phyloP scores from a whole-genome alignment of 1,139 yeast species.

The Arxiozyma heterogenica region DNA sequence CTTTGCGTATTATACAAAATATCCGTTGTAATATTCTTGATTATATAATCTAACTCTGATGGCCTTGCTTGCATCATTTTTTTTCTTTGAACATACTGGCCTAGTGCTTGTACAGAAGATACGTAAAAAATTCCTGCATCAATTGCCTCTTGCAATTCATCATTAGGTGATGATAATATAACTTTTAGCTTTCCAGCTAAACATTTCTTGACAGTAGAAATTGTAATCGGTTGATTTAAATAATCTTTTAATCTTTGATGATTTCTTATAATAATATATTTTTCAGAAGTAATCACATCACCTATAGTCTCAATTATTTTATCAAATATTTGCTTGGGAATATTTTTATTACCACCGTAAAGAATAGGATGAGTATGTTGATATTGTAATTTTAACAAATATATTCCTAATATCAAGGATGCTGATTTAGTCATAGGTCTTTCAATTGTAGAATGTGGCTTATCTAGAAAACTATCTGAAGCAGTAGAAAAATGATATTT shows the following conservation, averaged over 20 bases:
- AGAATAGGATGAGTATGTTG: conserved; percentile 51
- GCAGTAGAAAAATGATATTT: conserved; percentile 60
- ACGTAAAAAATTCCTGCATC: conserved; percentile 61
- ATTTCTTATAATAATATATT: conserved; percentile 34
- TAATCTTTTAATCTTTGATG: conserved; percentile 40
- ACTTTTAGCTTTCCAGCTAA: conserved; percentile 47
- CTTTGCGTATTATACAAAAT: conserved; percentile 56
- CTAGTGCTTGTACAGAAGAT: conserved; percentile 60
- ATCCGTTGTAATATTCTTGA: conserved; percentile 57
- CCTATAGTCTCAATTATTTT: conserved; percentile 66
- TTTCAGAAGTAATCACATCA: conserved; percentile 45
- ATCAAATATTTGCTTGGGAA: conserved; percentile 65
- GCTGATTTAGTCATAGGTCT: conserved; percentile 36
- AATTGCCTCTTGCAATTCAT: conserved; percentile 33
- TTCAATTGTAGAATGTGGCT: conserved; percentile 63
- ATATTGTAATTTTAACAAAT: conserved; percentile 55
- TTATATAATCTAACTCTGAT: conserved; percentile 70
- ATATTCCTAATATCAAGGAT: conserved; percentile 44
- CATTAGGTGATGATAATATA: conserved; percentile 33
- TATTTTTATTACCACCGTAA: conserved; percentile 48
- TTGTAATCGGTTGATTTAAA: conserved; percentile 44
- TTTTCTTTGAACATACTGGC: conserved; percentile 58
- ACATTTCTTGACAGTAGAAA: conserved; percentile 44
- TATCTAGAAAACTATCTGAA: conserved; percentile 41
- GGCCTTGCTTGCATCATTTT: conserved; percentile 71